Conservation (phyloP, 2,329 filamentous ascomycete species). For the Verticillium zaregamsianum region DNA sequence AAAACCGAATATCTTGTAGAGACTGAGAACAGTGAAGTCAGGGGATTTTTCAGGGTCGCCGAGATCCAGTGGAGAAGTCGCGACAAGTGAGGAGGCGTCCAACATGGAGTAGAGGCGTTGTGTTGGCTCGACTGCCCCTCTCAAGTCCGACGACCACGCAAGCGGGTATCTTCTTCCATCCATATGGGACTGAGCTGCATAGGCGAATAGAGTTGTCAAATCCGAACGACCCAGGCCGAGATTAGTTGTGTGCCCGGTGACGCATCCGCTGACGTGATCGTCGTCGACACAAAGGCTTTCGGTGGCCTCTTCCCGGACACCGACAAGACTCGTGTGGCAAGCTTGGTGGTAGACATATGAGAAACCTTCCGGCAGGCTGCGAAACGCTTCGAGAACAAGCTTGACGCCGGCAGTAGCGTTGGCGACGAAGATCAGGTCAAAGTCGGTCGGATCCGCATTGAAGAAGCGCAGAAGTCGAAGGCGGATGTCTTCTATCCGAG, state of each 20-base stretch:
- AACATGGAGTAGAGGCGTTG: conserved; percentile 9
- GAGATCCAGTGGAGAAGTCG: conserved; percentile 74
- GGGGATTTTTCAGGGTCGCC: conserved; percentile 57
- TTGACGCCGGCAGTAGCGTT: conserved; percentile 93
- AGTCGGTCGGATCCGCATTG: conserved; percentile 73
- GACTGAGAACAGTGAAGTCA: conserved; percentile 82
- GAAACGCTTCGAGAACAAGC: conserved; percentile 73
- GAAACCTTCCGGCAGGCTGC: conserved; percentile 66
- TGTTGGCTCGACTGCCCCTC: conserved; percentile 12
- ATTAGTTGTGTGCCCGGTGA: not conserved
- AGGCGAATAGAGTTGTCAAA: conserved; percentile 27
- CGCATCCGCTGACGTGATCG: conserved; percentile 45
- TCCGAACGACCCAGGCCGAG: conserved; percentile 9
- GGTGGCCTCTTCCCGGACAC: conserved; percentile 67
- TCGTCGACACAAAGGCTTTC: conserved; percentile 65
- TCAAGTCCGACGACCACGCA: conserved; percentile 56
- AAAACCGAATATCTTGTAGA: conserved; percentile 98
- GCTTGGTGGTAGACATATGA: conserved; percentile 80
- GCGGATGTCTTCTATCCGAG: conserved; percentile 71
- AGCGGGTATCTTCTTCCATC: conserved; percentile 27
- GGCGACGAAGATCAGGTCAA: conserved; percentile 85
- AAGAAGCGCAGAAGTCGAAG: conserved; percentile 71
- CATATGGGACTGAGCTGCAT: conserved; percentile 13
- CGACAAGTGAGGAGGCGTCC: conserved; percentile 73
- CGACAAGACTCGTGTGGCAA: conserved; percentile 83